These are phyloP conservation scores for Monilinia laxa DNA, from an alignment of 2,329 filamentous ascomycete species.

Conservation along the genomic window DNA sequence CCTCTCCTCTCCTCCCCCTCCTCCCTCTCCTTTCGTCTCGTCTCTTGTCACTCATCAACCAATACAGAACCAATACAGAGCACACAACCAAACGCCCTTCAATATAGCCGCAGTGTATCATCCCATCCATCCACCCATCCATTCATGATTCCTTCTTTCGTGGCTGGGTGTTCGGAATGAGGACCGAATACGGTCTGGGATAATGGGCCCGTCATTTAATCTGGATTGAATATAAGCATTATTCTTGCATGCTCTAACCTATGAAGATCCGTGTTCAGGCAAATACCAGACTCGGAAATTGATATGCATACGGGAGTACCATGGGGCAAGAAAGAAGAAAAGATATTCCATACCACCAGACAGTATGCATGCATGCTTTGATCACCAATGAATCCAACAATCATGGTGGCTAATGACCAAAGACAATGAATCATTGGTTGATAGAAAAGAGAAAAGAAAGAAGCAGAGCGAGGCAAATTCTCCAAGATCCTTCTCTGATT, in stretches of 20 bases:
- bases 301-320: too few species aligned
- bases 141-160: too few species aligned
- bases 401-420: background rate
- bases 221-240: constrained; percentile 6
- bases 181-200: background rate
- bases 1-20: background rate
- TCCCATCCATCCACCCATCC: too few species aligned
- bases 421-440: background rate
- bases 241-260: background rate
- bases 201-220: constrained; percentile 10
- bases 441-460: too few species aligned
- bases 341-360: too few species aligned
- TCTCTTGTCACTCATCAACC: background rate
- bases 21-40: background rate
- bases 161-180: constrained; percentile 6
- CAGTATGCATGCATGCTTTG: background rate
- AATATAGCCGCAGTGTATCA: too few species aligned
- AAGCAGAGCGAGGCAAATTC: background rate
- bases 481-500: background rate
- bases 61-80: too few species aligned
- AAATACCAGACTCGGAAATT: too few species aligned
- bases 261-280: too few species aligned
- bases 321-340: too few species aligned
- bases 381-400: background rate
- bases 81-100: too few species aligned